Conservation (phyloP, 1,284 basidiomycete genomes). For the Pyrrhoderma noxium region DNA sequence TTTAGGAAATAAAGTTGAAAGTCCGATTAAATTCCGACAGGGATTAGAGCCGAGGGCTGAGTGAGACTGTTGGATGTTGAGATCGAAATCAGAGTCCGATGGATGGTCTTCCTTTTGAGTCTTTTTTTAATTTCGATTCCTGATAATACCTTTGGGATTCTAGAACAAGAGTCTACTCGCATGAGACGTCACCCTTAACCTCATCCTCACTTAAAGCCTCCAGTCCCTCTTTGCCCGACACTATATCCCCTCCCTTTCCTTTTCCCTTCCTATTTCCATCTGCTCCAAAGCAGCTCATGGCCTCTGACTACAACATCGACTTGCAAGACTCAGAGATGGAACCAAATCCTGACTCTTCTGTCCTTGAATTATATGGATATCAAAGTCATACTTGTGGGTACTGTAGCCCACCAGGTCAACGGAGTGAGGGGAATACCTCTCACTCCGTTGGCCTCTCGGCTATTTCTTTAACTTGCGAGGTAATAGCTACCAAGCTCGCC, state of each 20-base stretch:
- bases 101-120: too few relatives aligned
- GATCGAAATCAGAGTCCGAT: too few relatives aligned
- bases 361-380: background rate
- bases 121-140: too few relatives aligned
- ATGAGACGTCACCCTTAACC: too few relatives aligned
- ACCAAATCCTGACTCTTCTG: background rate
- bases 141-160: too few relatives aligned
- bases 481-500: constrained; percentile 24
- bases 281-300: background rate
- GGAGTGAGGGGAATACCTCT: constrained; percentile 29
- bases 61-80: too few relatives aligned
- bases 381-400: constrained; percentile 37
- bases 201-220: too few relatives aligned
- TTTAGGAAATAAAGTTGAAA: too few relatives aligned
- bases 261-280: background rate
- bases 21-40: too few relatives aligned
- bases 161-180: too few relatives aligned
- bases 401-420: constrained; percentile 32
- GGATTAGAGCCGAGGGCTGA: too few relatives aligned
- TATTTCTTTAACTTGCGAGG: constrained; percentile 42
- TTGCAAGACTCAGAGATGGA: background rate
- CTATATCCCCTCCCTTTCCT: background rate
- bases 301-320: background rate
- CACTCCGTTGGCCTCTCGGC: constrained; percentile 32
- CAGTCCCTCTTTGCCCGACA: too few relatives aligned